Evolutionary conservation across 306 rosid species (phyloP), one percentile per base, ranked within the genome.

Genomic region (Ziziphus jujuba): DNA sequence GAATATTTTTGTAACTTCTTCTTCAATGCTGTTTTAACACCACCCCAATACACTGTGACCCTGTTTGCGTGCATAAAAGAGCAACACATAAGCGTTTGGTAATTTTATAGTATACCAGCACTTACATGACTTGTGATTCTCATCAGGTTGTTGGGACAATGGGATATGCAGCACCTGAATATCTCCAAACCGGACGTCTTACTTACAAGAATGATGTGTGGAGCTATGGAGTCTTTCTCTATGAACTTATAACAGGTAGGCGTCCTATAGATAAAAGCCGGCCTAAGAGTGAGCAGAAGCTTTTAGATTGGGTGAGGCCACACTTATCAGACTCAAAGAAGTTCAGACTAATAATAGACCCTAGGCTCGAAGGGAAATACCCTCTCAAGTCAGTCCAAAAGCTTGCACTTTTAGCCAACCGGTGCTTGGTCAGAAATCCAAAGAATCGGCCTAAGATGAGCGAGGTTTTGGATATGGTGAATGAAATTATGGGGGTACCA

Each of bases 91-190:
- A 21, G 28, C 19, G 51, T 13, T 49, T 62, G 20, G 5, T 53
- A 12, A 8, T 45, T 19, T 31, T 24, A 45, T 17, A 22, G 24
- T 13, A 45, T 40, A 51, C 77, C 61, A 35, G 63, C 61, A 64
- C 66, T 74, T 24, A 71, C 70, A 54, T 55, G 67, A 49, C 61
- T 77, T 78, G 67, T 74, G 69, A 36, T 66, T 56, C 76, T 68
- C 69, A 71, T 55, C 78, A 93, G 99, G 89, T 87, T 72, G 97
- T 90, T 34, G 99, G 99, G 85, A 93, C 99, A 19, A 83, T 85
- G 89, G 99, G 99, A 48, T 93, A 93, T 72, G 96, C 99, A 59
- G 96, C 99, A 77, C 99, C 99, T 2, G 99, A 93, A 67, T 93
- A 90, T 79, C 35, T 93, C 67, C 95, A 79, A 79, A 93, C 99